Conservation (phyloP, 768 basidiomycete species). For the Pleurotus salmoneostramineus region DNA sequence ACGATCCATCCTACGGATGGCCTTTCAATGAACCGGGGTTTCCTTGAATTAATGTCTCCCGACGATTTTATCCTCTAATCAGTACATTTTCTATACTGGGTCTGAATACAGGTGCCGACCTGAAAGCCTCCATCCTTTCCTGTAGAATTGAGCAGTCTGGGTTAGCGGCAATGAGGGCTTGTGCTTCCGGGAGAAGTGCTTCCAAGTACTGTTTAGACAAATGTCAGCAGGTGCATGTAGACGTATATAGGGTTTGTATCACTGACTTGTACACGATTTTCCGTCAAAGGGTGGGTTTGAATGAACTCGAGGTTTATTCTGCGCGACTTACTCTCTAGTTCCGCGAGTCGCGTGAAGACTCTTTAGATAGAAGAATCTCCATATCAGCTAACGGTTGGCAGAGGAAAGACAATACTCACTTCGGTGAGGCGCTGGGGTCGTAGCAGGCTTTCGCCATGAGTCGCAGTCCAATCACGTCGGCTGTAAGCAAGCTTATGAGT, state of each 20-base stretch:
- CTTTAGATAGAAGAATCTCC: conserved; percentile 25
- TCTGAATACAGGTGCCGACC: conserved; percentile 12
- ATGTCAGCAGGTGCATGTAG: not conserved
- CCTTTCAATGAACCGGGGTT: not conserved
- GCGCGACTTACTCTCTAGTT: conserved; percentile 30
- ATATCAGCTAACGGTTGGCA: not conserved
- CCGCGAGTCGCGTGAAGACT: conserved; percentile 69
- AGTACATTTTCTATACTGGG: not conserved
- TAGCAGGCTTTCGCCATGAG: conserved; percentile 85
- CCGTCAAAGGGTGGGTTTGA: conserved; percentile 76
- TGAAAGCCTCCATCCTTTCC: conserved; percentile 30
- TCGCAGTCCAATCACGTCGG: conserved; percentile 81
- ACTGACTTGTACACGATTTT: conserved; percentile 67
- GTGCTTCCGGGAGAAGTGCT: conserved; percentile 53
- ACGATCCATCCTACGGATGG: not conserved
- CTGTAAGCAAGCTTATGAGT: conserved; percentile 29
- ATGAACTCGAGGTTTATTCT: conserved; percentile 50
- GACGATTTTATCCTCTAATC: not conserved
- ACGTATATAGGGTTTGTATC: not conserved
- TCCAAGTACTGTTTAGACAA: conserved; percentile 39
- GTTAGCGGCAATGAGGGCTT: conserved; percentile 49
- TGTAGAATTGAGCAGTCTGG: conserved; percentile 47
- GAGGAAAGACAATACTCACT: conserved; percentile 37
- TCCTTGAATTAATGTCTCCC: not conserved
- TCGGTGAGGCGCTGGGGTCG: conserved; percentile 71